Percentiles rank a stretch among this genome's conserved stretches.
Conservation (phyloP, 371 early-diverging fungal species). For the Circinella minor region DNA sequence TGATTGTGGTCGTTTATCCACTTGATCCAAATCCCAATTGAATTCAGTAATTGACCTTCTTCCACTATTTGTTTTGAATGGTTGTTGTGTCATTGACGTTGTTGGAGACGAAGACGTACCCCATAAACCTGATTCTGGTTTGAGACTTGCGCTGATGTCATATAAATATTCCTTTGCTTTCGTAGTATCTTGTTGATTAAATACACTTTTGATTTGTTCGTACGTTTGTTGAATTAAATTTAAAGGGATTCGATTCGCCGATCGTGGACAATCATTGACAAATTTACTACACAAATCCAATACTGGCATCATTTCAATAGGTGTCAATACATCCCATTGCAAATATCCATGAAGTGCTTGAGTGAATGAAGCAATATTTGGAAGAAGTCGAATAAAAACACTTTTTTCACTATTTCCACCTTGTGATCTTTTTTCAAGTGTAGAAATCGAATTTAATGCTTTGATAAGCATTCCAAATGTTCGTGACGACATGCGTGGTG, state of each 20-base stretch:
- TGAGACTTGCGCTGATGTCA: neutral
- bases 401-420: neutral
- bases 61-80: too few relatives aligned
- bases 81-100: too few relatives aligned
- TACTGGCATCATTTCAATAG: constrained; percentile 18
- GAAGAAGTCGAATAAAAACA: neutral
- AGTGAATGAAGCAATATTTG: constrained; percentile 5
- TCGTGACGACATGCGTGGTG: constrained; percentile 18
- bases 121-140: neutral
- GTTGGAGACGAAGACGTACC: neutral
- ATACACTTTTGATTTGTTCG: constrained; percentile 2
- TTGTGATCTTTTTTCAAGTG: constrained; percentile 16
- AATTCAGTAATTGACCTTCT: too few relatives aligned
- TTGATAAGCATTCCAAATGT: constrained; percentile 26
- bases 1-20: neutral
- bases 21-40: too few relatives aligned
- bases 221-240: neutral
- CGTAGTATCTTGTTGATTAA: neutral
- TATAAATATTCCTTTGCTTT: neutral
- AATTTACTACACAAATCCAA: constrained; percentile 15
- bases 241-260: constrained; percentile 12
- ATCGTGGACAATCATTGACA: neutral
- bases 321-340: constrained; percentile 13
- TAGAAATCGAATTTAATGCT: constrained; percentile 10
- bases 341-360: constrained; percentile 12